These are phyloP conservation scores for Pterocarpus macrocarpus DNA, from an alignment of 306 rosid genomes.

Conservation along the genomic window DNA sequence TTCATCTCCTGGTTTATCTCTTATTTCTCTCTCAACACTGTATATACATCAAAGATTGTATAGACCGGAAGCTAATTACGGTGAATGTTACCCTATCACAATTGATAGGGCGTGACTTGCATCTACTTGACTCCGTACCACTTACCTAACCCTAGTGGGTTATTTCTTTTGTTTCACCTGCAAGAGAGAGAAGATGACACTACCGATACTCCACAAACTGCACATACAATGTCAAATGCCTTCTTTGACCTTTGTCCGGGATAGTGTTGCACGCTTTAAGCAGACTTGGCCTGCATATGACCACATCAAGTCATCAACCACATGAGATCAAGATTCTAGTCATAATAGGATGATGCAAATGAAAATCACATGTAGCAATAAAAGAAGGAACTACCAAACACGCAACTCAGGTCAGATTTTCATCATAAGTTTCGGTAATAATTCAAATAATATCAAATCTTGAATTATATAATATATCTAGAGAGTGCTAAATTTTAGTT, in stretches of 20 bases:
- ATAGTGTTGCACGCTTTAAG: constrained; percentile 57
- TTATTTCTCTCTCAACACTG: background rate
- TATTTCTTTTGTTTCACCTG: background rate
- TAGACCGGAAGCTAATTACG: constrained; percentile 12
- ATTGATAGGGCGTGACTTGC: background rate
- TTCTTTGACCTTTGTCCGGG: constrained; percentile 57
- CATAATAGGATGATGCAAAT: constrained; percentile 35
- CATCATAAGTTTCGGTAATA: background rate
- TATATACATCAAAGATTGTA: background rate
- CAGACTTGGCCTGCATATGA: constrained; percentile 69
- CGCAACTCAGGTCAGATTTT: constrained; percentile 4
- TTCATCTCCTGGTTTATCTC: background rate
- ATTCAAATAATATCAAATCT: background rate
- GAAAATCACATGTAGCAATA: background rate
- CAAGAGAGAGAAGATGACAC: constrained; percentile 19
- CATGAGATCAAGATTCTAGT: constrained; percentile 32
- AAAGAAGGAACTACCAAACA: constrained; percentile 20
- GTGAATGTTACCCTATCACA: constrained; percentile 22
- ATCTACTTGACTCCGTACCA: background rate
- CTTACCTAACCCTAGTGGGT: background rate
- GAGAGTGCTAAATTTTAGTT: background rate
- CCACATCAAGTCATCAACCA: constrained; percentile 1
- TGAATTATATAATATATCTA: constrained; percentile 3
- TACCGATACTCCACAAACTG: constrained; percentile 49
- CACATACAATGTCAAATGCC: constrained; percentile 49